Base-by-base conservation (phyloP, 1,284 basidiomycete genomes). In the Moesziomyces parantarcticus region DNA sequence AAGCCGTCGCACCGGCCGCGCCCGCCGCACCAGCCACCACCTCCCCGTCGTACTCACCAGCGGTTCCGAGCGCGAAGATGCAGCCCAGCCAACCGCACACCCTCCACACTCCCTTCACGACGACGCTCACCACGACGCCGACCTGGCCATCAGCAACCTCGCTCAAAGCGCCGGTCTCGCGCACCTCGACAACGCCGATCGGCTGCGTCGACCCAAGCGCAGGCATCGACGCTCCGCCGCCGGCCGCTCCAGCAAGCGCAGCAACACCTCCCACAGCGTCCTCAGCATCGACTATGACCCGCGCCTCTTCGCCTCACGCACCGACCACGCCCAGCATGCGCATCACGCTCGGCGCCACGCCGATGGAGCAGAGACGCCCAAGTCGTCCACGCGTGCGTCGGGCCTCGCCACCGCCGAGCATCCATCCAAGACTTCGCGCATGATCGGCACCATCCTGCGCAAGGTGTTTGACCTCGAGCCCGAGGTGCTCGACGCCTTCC, bases 381-480 rank as follows among this genome's bases (percentile, higher is more conserved):
- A 44, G 5, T 64, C 68, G 3, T 54, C 62, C 0, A 56, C 43
- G 7, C 53, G 45, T 9, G 50, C 61, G 3, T 45, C 67, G 11
- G 40, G 47, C 16, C 50, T 68, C 58, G 47, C 41, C 29, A 29
- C 29, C 1, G 58, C 54, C 13, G 42, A 51, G 53, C 53, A 65
- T 29, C 50, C 68, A 3, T 51, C 54, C 47, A 71, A 71, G 46
- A 72, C 72, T 2, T 58, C 66, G 13, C 58, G 72, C 20, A 26
- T 75, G 48, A 70, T 75, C 40, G 67, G 72, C 18, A 54, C 50
- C 44, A 66, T 75, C 47, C 32, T 75, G 50, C 62, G 66, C 32
- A 68, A 56, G 39, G 54, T 75, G 11, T 75, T 75, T 45, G 65
- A 67, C 22, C 44, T 75, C 26, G 73, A 75, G 20, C 68, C 73